Conservation (phyloP, 805 yeast genomes). For the Nakazawaea holstii region DNA sequence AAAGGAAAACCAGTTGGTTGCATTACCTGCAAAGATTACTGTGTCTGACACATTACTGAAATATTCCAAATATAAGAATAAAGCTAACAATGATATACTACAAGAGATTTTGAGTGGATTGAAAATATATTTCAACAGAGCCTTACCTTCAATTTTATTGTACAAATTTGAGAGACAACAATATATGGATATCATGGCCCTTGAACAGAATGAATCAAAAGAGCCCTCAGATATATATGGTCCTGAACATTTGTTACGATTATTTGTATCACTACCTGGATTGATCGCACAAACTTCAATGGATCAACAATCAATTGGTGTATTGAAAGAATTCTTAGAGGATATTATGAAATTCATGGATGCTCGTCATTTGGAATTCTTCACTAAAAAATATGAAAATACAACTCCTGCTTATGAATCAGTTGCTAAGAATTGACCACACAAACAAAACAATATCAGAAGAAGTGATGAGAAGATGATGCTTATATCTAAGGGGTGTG, state of each 20-base stretch:
- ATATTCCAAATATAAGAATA: constrained; percentile 34
- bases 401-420: constrained; percentile 45
- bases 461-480: too few species aligned
- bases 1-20: constrained; percentile 65
- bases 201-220: constrained; percentile 19
- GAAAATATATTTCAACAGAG: constrained; percentile 64
- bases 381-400: constrained; percentile 41
- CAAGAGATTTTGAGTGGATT: constrained; percentile 72
- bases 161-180: constrained; percentile 79
- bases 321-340: constrained; percentile 50
- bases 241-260: constrained; percentile 72
- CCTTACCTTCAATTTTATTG: constrained; percentile 62
- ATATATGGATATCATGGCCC: constrained; percentile 41
- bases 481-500: too few species aligned
- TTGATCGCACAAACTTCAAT: constrained; percentile 72
- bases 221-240: constrained; percentile 58
- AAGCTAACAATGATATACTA: constrained; percentile 37
- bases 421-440: constrained; percentile 15
- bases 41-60: constrained; percentile 49
- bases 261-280: constrained; percentile 77
- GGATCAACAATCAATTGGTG: constrained; percentile 67
- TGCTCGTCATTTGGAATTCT: constrained; percentile 30
- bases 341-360: constrained; percentile 49
- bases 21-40: constrained; percentile 54
- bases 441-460: not conserved